These are phyloP conservation scores for Galerina marginata DNA, from an alignment of 768 basidiomycete species.

Conservation along the genomic window DNA sequence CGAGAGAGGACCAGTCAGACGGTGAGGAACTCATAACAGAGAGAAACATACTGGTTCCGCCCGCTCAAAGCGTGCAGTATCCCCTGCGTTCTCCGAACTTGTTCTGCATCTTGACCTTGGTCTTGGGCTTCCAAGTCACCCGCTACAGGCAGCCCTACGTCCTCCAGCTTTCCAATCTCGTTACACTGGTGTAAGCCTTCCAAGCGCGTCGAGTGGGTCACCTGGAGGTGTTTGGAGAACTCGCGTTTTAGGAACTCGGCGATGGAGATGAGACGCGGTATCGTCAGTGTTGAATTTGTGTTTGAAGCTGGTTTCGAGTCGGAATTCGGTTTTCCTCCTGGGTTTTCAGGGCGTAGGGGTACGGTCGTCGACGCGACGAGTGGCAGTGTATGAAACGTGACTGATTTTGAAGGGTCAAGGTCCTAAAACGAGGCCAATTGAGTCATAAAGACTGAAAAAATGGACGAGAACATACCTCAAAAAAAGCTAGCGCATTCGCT, in stretches of 20 bases:
- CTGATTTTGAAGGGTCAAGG: constrained; percentile 52
- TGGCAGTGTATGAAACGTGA: constrained; percentile 62
- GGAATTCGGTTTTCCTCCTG: too few relatives aligned
- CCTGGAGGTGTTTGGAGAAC: constrained; percentile 60
- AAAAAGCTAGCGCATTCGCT: constrained; percentile 54
- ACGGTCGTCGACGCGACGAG: neutral
- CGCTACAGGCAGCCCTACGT: constrained; percentile 28
- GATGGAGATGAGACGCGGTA: constrained; percentile 74
- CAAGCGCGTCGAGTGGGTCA: constrained; percentile 42
- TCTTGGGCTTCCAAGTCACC: neutral
- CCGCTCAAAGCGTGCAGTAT: constrained; percentile 57
- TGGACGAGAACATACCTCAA: constrained; percentile 47
- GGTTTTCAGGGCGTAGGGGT: too few relatives aligned
- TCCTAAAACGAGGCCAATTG: constrained; percentile 22
- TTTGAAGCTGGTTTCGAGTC: constrained; percentile 7
- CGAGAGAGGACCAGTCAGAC: neutral
- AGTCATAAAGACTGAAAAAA: neutral
- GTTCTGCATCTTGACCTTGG: neutral
- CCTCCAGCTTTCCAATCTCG: constrained; percentile 63
- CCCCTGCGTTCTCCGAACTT: constrained; percentile 40
- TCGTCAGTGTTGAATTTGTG: constrained; percentile 13
- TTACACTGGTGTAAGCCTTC: constrained; percentile 81
- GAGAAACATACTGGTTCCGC: constrained; percentile 56
- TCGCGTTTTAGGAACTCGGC: constrained; percentile 88
- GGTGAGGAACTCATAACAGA: neutral